Evolutionary conservation across 345 rosid species (phyloP), one percentile per base, ranked within the genome.

Genomic region (Dimocarpus longan): DNA sequence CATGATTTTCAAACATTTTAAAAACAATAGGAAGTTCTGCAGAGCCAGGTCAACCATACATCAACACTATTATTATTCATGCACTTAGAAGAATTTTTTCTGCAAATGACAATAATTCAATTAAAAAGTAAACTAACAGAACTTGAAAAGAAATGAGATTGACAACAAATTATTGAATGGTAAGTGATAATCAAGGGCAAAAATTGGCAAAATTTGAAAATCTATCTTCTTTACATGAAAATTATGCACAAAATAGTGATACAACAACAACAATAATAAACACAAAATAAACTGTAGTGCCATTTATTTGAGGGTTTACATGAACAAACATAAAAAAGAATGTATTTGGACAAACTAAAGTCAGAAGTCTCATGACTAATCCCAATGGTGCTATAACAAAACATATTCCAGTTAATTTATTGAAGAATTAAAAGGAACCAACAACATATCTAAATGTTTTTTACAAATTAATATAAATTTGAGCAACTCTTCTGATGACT

Each of bases 1-100:
- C 99, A 95, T 92, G 80, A 93, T 93, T 86, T 89, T 95, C 85
- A 93, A 80, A 87, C 94, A 92, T 90, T 91, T 93, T 43, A 90
- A 79, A 65, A 95, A 94, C 74, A 91, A 76, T 71, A 84, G 83
- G 68, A 88, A 83, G 85, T 87, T 89, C 68, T 86, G 84, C 84
- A 84, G 78, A 80, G 81, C 68, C 75, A 66, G 13, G 42, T 84
- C 86, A 88, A 68, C 86, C 88, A 94, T 90, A 87, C 82, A 85
- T 52, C 76, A 64, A 84, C 75, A 72, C 48, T 57, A 59, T 21
- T 59, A 77, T 40, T n/a, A 26, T 26, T 26, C 52, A 75, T 40
- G 37, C 76, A 56, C 37, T 59, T 22, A 67, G 57, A 73, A 65
- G 18, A 52, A 11, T 16, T 68, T 44, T 52, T 76, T 48, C 82